These are phyloP conservation scores for Candida alai DNA, from an alignment of 805 yeast genomes.

Conservation along the genomic window DNA sequence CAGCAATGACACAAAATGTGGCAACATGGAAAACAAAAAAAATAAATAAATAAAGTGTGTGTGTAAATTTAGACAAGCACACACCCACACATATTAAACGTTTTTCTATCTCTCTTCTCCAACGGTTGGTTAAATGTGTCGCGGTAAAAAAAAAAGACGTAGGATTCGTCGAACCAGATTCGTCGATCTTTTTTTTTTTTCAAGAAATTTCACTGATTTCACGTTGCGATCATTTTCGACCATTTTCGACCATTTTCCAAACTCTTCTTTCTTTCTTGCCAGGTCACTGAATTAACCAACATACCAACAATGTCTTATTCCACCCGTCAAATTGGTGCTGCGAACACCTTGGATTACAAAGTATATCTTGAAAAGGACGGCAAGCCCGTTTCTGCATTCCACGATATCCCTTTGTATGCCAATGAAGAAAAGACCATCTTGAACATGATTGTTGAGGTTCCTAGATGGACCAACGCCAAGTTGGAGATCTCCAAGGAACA, in stretches of 20 bases:
- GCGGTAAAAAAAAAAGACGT: too few relatives aligned
- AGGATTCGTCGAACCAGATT: too few relatives aligned
- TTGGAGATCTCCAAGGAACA: slow-evolving; percentile 87
- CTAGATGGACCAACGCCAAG: slow-evolving; percentile 98
- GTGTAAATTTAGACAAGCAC: too few relatives aligned
- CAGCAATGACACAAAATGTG: too few relatives aligned
- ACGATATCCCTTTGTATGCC: slow-evolving; percentile 72
- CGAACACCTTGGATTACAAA: slow-evolving; percentile 90
- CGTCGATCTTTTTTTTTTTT: not conserved
- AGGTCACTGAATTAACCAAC: not conserved
- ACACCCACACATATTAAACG: too few relatives aligned
- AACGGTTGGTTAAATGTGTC: too few relatives aligned
- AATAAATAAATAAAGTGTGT: too few relatives aligned
- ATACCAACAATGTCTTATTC: slow-evolving; percentile 61
- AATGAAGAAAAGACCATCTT: slow-evolving; percentile 82
- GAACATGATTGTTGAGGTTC: slow-evolving; percentile 90
- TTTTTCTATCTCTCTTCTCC: too few relatives aligned
- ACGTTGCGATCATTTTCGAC: not conserved
- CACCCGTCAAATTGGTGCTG: slow-evolving; percentile 92
- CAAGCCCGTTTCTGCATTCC: slow-evolving; percentile 93
- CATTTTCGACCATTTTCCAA: slow-evolving; percentile 1
- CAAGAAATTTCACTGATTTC: not conserved
- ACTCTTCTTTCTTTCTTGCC: not conserved
- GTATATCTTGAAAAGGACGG: slow-evolving; percentile 91
- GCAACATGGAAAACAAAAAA: too few relatives aligned